Evolutionary conservation across 208 protist species (phyloP), one percentile per base, ranked within the genome.

Genomic region (Leptomonas pyrrhocoris): DNA sequence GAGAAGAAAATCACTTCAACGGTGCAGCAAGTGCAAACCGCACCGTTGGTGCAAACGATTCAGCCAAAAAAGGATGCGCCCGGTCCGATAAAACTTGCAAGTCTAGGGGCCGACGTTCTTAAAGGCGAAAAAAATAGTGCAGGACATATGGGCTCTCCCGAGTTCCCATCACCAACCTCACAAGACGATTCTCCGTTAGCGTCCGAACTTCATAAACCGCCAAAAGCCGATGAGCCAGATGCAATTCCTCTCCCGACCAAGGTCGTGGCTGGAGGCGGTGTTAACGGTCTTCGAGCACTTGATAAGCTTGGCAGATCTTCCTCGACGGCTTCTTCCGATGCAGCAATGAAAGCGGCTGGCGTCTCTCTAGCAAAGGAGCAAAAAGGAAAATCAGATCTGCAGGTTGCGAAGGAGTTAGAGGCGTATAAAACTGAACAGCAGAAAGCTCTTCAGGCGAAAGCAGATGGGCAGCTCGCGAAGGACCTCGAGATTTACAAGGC

Each of bases 261-360:
- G 28, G 71, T 81, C 9, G 69, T 74, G 21, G 75, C 75, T 25
- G 75, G 75, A 19, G 75, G 75, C n/a, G 75, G 75, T 21, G 64
- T 81, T 9, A 76, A 74, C 30, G 75, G 75, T 16, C 53, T 81
- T 49, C 55, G 72, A 56, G 75, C 75, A 23, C 53, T 81, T 27
- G 75, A 74, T 11, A 81, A 81, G 46, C 63, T 75, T 28, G 54
- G 43, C 6, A 43, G 58, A 16, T 54, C 75, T 28, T 49, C 57
- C 3, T 54, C 63, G 13, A 48, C 66, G 21, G 42, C 49, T 2
- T 55, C 55, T 7, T 63, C 61, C 3, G 57, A 38, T 51, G 36
- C 63, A 18, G 57, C 53, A 16, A 76, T 63, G 42, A 55, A 55
- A 42, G 48, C 50, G 15, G 59, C 53, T 18, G 59, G n/a, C 8